These are phyloP conservation scores for Diaporthe batatas DNA, from an alignment of 2,329 filamentous ascomycete species.

Conservation along the genomic window DNA sequence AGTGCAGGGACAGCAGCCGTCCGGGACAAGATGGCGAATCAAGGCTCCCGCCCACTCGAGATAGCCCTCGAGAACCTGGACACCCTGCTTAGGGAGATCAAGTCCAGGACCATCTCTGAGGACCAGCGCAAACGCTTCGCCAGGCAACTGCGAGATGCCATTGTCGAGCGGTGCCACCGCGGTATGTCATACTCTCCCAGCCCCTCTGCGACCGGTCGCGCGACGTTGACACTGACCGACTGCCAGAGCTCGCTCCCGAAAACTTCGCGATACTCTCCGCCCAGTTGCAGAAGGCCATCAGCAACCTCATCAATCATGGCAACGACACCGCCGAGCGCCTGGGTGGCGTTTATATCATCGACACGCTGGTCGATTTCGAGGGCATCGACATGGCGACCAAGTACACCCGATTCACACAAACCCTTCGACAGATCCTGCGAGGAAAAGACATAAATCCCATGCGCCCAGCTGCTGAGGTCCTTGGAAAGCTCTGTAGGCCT, in stretches of 20 bases:
- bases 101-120: slow-evolving; percentile 60
- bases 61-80: slow-evolving; percentile 69
- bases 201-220: slow-evolving; percentile 26
- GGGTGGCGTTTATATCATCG: slow-evolving; percentile 91
- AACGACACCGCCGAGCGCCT: slow-evolving; percentile 89
- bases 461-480: slow-evolving; percentile 87
- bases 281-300: slow-evolving; percentile 69
- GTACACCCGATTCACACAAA: slow-evolving; percentile 93
- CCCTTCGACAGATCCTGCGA: slow-evolving; percentile 86
- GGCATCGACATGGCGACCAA: slow-evolving; percentile 94
- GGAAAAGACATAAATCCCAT: slow-evolving; percentile 93
- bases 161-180: slow-evolving; percentile 65
- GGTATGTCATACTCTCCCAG: slow-evolving; percentile 54
- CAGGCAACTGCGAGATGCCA: slow-evolving; percentile 67
- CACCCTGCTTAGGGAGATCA: slow-evolving; percentile 66
- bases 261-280: slow-evolving; percentile 76
- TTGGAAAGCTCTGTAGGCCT: slow-evolving; percentile 91
- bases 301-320: slow-evolving; percentile 82
- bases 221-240: slow-evolving; percentile 35
- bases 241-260: slow-evolving; percentile 80
- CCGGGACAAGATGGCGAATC: slow-evolving; percentile 49
- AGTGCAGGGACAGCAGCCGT: slow-evolving; percentile 40
- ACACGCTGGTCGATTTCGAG: slow-evolving; percentile 95
- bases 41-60: slow-evolving; percentile 60
- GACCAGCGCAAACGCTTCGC: slow-evolving; percentile 69